Conservation (phyloP, 2,329 filamentous ascomycete genomes). For the Basipetospora chlamydospora region DNA sequence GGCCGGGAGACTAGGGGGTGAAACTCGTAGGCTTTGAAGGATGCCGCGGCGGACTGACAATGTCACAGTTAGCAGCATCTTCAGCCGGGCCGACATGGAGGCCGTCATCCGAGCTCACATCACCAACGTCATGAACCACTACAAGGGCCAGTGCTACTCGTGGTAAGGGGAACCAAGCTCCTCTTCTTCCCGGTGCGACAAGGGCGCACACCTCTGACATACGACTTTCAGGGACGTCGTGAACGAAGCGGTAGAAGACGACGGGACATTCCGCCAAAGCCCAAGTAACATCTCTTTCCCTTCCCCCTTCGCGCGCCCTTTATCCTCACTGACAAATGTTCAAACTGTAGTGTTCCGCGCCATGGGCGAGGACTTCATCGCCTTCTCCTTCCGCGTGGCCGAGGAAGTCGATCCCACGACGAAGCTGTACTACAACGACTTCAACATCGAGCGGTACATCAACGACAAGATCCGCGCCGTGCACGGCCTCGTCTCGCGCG, state of each 20-base stretch:
- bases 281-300: not conserved
- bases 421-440: slow-evolving; percentile 34
- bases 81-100: slow-evolving; percentile 12
- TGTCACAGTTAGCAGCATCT: slow-evolving; percentile 1
- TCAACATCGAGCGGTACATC: slow-evolving; percentile 32
- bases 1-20: too few relatives aligned
- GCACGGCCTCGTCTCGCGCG: slow-evolving; percentile 21
- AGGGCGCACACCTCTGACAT: not conserved
- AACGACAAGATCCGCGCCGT: slow-evolving; percentile 21
- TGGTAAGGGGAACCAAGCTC: slow-evolving; percentile 32
- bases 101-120: slow-evolving; percentile 35
- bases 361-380: slow-evolving; percentile 36
- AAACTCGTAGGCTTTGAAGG: too few relatives aligned
- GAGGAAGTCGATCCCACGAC: slow-evolving; percentile 31
- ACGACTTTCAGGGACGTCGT: slow-evolving; percentile 3
- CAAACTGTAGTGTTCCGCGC: slow-evolving; percentile 8
- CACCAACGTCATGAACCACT: slow-evolving; percentile 27
- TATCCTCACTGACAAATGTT: not conserved
- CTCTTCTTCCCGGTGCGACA: too few relatives aligned
- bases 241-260: slow-evolving; percentile 5
- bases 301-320: too few relatives aligned
- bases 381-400: slow-evolving; percentile 34
- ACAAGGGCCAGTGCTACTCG: slow-evolving; percentile 28
- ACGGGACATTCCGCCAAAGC: slow-evolving; percentile 4
- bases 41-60: not conserved